A percentile compares a stretch with the other conserved stretches of the same genome.
These are phyloP conservation scores for Fusarium concolor DNA, from an alignment of 2,329 filamentous ascomycete species.

Conservation along the genomic window DNA sequence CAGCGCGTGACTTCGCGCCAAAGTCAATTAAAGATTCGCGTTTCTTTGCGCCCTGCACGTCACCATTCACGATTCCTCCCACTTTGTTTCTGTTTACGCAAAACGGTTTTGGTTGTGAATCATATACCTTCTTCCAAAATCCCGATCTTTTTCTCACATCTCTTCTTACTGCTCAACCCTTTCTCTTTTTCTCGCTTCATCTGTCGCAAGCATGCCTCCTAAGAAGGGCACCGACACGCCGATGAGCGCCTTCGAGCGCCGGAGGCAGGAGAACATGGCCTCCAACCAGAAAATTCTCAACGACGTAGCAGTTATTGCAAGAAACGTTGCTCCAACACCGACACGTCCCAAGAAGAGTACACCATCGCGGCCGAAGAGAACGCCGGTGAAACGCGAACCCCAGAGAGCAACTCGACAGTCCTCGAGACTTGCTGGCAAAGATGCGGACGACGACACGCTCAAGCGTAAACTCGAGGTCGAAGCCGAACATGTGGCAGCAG, in stretches of 20 bases:
- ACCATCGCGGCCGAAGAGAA: constrained; percentile 49
- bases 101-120: not conserved
- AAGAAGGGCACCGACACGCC: constrained; percentile 55
- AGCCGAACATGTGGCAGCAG: constrained; percentile 54
- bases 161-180: not conserved
- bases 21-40: constrained; percentile 45
- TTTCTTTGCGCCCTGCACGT: constrained; percentile 29
- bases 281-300: constrained; percentile 85
- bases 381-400: constrained; percentile 61
- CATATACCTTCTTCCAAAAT: not conserved
- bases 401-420: constrained; percentile 67
- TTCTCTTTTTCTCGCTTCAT: not conserved
- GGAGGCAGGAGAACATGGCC: constrained; percentile 86
- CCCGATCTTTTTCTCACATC: not conserved
- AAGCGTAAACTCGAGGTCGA: constrained; percentile 66
- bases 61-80: constrained; percentile 30
- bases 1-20: constrained; percentile 51
- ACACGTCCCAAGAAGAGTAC: constrained; percentile 51
- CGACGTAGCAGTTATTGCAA: constrained; percentile 78
- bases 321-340: constrained; percentile 73
- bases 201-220: constrained; percentile 53
- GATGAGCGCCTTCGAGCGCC: constrained; percentile 87
- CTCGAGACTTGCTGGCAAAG: constrained; percentile 67
- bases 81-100: constrained; percentile 5
- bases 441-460: constrained; percentile 59